A percentile compares a stretch with the other conserved stretches of the same genome.
Conservation (phyloP, 495 filamentous ascomycete species). For the Penicillium simplicissimum region DNA sequence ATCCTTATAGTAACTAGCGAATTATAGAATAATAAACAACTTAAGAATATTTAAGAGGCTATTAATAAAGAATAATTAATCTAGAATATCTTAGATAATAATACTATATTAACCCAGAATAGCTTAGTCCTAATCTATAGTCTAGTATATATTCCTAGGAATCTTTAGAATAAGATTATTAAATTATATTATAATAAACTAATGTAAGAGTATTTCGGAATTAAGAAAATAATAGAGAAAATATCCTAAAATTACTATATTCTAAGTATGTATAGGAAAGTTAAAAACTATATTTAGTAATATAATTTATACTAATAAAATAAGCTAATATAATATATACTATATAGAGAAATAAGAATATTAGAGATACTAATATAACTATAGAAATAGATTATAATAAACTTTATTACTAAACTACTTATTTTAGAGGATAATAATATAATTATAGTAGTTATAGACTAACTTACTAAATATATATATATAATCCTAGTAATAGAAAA, state of each 20-base stretch:
- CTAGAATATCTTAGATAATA: not conserved
- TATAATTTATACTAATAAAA: not conserved
- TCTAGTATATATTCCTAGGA: slow-evolving; percentile 1
- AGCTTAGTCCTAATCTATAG: not conserved
- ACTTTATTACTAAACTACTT: not conserved
- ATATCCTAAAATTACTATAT: not conserved
- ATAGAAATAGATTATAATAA: not conserved
- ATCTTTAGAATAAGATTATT: not conserved
- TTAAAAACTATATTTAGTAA: not conserved
- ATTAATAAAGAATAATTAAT: not conserved
- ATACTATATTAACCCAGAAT: too few species aligned
- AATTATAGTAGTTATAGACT: not conserved
- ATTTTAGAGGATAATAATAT: not conserved
- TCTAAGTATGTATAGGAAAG: not conserved
- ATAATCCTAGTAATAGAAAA: not conserved
- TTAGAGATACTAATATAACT: not conserved
- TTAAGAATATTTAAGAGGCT: not conserved
- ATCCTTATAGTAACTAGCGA: too few species aligned
- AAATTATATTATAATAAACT: not conserved
- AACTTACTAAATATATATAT: slow-evolving; percentile 1
- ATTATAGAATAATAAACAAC: not conserved
- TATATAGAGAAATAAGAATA: not conserved
- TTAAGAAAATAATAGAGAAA: not conserved
- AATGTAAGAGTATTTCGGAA: not conserved
- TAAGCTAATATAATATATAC: not conserved